Evolutionary conservation across 2,329 filamentous ascomycete genomes (phyloP), one percentile per base, ranked within the genome.

Genomic region (Immersiporthe knoxdaviesiana): DNA sequence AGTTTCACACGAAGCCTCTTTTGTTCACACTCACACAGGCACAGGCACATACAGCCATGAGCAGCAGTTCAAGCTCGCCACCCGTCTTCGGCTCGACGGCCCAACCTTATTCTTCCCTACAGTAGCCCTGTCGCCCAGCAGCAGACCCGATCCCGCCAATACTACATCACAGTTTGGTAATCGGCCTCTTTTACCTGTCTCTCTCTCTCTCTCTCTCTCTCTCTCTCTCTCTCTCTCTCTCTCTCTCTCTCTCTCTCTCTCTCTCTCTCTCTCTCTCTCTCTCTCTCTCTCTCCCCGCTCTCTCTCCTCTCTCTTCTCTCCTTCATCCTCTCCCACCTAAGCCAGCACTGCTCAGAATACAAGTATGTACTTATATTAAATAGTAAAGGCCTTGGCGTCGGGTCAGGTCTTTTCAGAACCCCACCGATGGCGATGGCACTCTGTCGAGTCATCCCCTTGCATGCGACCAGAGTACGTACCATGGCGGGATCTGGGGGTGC

Each of bases 71-170:
- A 30, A 59, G 32, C 56, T 32, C 56, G 11, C 12, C 27, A 30
- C 32, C 21, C 21, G 18, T 27, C 44, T 44, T 44, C 41, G 61
- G 39, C 7, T 63, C 61, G 44, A 21, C 27, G 30, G 44, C 24
- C 44, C 41, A 63, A 63, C 61, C 61, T 52, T 63, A 63, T 52
- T 63, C 41, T 63, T 32, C 37, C 41, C 44, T 35, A n/a, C n/a
- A n/a, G n/a, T 52, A 10, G 21, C 30, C 30, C 16, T 35, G 41
- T 63, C 30, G 35, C 30, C 21, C 44, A 35, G 35, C 41, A 32
- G 41, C 30, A 65, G 47, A 50, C 54, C 47, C 8, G 37, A 30
- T 37, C 30, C 32, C 30, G 56, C 56, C 56, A 18, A 59, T n/a
- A 5, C 7, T 59, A 35, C 32, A 21, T 21, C 18, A n/a, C 32